A percentile compares a stretch with the other conserved stretches of the same genome.
Evolutionary conservation across 169 alveolate genomes (phyloP).

Genomic region (Eimeria falciformis): DNA sequence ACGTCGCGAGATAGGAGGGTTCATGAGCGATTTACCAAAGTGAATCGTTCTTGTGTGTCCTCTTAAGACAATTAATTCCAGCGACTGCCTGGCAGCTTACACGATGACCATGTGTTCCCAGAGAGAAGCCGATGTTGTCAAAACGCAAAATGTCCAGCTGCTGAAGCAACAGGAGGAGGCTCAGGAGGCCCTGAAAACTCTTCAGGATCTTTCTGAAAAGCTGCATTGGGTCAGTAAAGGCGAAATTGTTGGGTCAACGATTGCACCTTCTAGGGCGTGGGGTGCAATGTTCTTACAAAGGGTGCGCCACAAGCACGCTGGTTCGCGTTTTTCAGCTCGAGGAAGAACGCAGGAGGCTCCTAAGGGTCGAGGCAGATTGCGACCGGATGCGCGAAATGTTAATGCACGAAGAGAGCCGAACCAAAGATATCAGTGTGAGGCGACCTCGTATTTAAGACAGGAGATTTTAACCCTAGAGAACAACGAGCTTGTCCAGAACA

Average conservation of each 20-base stretch:
- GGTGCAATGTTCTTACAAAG: not conserved
- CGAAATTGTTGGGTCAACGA: not conserved
- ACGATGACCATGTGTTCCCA: slow-evolving; percentile 24
- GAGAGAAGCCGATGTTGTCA: slow-evolving; percentile 46
- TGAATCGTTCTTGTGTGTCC: too few relatives aligned
- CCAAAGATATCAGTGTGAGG: slow-evolving; percentile 39
- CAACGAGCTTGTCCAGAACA: too few relatives aligned
- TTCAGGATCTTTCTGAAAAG: slow-evolving; percentile 49
- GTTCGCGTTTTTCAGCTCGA: slow-evolving; percentile 25
- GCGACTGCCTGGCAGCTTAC: too few relatives aligned
- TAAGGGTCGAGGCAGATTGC: slow-evolving; percentile 20
- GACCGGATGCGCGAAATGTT: slow-evolving; percentile 42
- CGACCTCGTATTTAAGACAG: too few relatives aligned
- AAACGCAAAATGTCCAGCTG: slow-evolving; percentile 32
- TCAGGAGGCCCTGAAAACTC: slow-evolving; percentile 35
- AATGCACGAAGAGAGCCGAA: slow-evolving; percentile 32
- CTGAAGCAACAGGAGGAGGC: slow-evolving; percentile 29
- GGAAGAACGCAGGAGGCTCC: slow-evolving; percentile 40
- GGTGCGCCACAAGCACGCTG: not conserved
- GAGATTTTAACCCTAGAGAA: too few relatives aligned
- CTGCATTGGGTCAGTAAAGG: slow-evolving; percentile 14
- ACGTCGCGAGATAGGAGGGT: too few relatives aligned
- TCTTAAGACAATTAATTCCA: too few relatives aligned
- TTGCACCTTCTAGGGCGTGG: not conserved
- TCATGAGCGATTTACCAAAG: too few relatives aligned